These are phyloP conservation scores for Allomyces macrogynus DNA, from an alignment of 192 early-diverging fungal genomes.

Conservation along the genomic window DNA sequence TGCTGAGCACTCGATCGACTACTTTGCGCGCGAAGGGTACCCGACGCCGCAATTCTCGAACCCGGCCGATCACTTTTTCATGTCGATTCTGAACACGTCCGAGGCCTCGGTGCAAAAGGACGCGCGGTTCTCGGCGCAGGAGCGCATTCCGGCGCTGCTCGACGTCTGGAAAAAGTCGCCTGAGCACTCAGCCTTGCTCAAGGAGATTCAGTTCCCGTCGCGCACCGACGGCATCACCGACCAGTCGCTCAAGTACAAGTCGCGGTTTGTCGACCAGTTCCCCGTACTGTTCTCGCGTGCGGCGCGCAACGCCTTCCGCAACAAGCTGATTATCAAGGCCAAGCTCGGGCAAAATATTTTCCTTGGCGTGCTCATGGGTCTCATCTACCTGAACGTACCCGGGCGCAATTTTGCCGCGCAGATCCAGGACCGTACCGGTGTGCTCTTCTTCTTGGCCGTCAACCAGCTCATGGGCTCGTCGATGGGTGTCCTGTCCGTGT, in stretches of 20 bases:
- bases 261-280: slow-evolving; percentile 13
- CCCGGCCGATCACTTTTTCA: slow-evolving; percentile 37
- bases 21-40: slow-evolving; percentile 19
- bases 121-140: neutral
- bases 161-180: slow-evolving; percentile 15
- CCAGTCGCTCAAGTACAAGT: slow-evolving; percentile 7
- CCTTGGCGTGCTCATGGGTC: slow-evolving; percentile 28
- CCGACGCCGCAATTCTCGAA: slow-evolving; percentile 28
- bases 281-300: slow-evolving; percentile 19
- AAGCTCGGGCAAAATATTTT: slow-evolving; percentile 19
- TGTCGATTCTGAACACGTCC: slow-evolving; percentile 21
- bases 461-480: slow-evolving; percentile 20
- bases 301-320: slow-evolving; percentile 21
- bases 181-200: slow-evolving; percentile 9
- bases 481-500: slow-evolving; percentile 25
- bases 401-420: slow-evolving; percentile 9
- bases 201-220: slow-evolving; percentile 9
- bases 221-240: slow-evolving; percentile 13
- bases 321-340: slow-evolving; percentile 24
- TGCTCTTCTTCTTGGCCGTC: slow-evolving; percentile 26
- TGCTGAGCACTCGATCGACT: slow-evolving; percentile 18
- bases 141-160: slow-evolving; percentile 9
- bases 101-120: slow-evolving; percentile 1
- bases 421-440: slow-evolving; percentile 27
- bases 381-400: slow-evolving; percentile 26